Evolutionary conservation across 1,139 yeast genomes (phyloP).

Genomic region (Kodamaea plutei): DNA sequence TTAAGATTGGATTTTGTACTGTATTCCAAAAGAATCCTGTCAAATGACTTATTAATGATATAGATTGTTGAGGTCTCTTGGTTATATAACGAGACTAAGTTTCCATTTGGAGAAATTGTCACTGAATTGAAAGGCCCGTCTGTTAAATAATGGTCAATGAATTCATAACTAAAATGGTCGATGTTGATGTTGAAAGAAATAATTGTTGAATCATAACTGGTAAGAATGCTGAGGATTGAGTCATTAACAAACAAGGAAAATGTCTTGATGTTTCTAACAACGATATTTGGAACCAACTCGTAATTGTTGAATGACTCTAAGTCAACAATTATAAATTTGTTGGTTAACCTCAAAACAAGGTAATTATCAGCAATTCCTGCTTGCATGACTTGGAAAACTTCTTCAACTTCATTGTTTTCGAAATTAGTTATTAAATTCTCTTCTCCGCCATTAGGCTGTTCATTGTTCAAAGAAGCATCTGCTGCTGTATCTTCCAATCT

Average conservation of each 20-base stretch:
- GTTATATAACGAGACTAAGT: constrained; percentile 56
- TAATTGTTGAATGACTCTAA: constrained; percentile 23
- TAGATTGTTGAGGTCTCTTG: constrained; percentile 40
- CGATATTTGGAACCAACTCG: constrained; percentile 19
- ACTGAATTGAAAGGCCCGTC: constrained; percentile 59
- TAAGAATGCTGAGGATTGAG: not conserved
- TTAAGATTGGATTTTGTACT: constrained; percentile 34
- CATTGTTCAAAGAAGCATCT: too few species aligned
- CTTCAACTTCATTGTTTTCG: constrained; percentile 32
- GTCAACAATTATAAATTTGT: constrained; percentile 26
- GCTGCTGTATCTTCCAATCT: constrained; percentile 28
- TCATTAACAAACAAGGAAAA: constrained; percentile 7
- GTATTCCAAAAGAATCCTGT: constrained; percentile 51
- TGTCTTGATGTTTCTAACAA: not conserved
- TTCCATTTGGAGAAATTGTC: constrained; percentile 56
- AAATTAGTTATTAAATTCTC: constrained; percentile 27
- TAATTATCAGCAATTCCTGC: constrained; percentile 24
- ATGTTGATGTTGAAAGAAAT: constrained; percentile 26
- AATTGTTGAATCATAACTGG: constrained; percentile 28
- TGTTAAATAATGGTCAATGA: constrained; percentile 36
- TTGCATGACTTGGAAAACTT: constrained; percentile 24
- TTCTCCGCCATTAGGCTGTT: constrained; percentile 12
- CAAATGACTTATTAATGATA: constrained; percentile 51
- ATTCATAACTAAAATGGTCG: constrained; percentile 19
- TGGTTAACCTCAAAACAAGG: constrained; percentile 30